These are phyloP conservation scores for Panaeolus papilionaceus DNA, from an alignment of 768 basidiomycete genomes.

Conservation along the genomic window DNA sequence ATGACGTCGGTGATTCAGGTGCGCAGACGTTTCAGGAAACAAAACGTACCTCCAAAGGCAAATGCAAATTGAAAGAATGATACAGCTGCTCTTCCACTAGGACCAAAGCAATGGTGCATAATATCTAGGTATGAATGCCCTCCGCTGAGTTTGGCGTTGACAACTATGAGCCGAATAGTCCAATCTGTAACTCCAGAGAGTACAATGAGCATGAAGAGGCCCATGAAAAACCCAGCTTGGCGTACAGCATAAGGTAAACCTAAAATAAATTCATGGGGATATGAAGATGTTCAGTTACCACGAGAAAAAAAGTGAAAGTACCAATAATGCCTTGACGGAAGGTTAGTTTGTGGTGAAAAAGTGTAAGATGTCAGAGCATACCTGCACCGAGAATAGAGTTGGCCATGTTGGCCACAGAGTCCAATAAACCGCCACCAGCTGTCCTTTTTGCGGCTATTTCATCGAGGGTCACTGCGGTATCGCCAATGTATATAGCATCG, in stretches of 20 bases:
- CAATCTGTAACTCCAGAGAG: conserved; percentile 92
- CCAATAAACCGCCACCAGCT: conserved; percentile 76
- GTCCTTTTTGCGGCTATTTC: conserved; percentile 70
- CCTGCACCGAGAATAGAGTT: conserved; percentile 96
- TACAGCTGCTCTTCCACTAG: conserved; percentile 89
- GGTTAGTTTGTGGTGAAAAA: conserved; percentile 18
- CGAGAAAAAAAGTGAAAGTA: conserved; percentile 34
- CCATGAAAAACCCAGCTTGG: conserved; percentile 93
- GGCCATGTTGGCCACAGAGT: conserved; percentile 92
- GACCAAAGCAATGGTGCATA: conserved; percentile 93
- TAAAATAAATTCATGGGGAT: conserved; percentile 34
- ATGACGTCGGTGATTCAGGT: conserved; percentile 3
- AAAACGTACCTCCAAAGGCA: conserved; percentile 85
- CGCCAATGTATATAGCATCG: conserved; percentile 36
- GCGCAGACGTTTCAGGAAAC: background rate
- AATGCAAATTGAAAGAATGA: conserved; percentile 98
- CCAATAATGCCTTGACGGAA: conserved; percentile 70
- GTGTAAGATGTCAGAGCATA: conserved; percentile 36
- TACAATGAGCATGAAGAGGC: conserved; percentile 79
- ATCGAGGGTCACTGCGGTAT: conserved; percentile 65
- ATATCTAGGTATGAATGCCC: conserved; percentile 92
- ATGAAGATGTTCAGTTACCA: conserved; percentile 3
- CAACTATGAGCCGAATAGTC: conserved; percentile 95
- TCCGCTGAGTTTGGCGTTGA: conserved; percentile 96
- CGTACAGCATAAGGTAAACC: conserved; percentile 94